A percentile compares a stretch with the other conserved stretches of the same genome.
phyloP scores from a whole-genome alignment of 805 yeast genomes.

The Yarrowia bubula region DNA sequence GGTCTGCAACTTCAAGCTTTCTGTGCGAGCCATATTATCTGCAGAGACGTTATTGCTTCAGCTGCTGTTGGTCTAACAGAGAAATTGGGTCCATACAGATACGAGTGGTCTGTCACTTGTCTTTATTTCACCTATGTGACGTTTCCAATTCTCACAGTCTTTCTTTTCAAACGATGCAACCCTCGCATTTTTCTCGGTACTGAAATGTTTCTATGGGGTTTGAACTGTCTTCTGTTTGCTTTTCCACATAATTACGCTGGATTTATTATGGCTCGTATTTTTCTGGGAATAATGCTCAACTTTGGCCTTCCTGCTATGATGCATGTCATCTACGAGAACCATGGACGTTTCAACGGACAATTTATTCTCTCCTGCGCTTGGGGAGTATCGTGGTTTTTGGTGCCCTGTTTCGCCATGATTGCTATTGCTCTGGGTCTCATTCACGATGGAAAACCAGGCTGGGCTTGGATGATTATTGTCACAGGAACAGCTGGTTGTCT shows the following conservation, averaged over 20 bases:
- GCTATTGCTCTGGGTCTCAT: background rate
- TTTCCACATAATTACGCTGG: background rate
- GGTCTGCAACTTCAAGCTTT: background rate
- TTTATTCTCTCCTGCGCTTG: background rate
- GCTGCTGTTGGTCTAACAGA: background rate
- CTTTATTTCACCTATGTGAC: background rate
- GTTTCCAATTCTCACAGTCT: background rate
- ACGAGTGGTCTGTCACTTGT: background rate
- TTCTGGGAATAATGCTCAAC: background rate
- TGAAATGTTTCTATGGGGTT: slow-evolving; percentile 3
- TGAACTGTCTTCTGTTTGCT: background rate
- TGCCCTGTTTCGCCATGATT: slow-evolving; percentile 1
- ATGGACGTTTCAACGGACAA: background rate
- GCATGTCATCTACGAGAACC: background rate
- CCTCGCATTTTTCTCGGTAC: background rate
- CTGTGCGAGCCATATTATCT: background rate
- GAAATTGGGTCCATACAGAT: background rate
- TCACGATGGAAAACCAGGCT: slow-evolving; percentile 6
- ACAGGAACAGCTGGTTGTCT: background rate
- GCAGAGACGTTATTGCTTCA: background rate
- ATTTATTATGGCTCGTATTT: background rate
- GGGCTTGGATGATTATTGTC: slow-evolving; percentile 4
- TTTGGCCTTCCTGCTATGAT: background rate
- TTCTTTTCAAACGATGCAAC: background rate
- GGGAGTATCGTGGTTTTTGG: slow-evolving; percentile 4